Base-by-base conservation (phyloP, 1,284 basidiomycete species). In the Cerrena zonata region DNA sequence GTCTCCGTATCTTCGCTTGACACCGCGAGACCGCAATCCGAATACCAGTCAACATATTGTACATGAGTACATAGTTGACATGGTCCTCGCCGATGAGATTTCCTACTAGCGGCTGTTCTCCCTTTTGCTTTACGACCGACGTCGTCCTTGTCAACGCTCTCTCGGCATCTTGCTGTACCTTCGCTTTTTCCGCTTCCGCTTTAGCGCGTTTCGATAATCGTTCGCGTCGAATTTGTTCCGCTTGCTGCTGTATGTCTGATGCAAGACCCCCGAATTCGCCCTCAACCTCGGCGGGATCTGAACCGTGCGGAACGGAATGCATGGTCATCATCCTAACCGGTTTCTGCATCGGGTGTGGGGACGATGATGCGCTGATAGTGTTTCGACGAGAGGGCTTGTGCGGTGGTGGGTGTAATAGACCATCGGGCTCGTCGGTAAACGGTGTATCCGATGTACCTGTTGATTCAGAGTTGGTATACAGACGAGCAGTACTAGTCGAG, bases 11-110 rank as follows among this genome's bases (percentile, higher is more conserved):
- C 74, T 98, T 99, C 45, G 94, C 95, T 67, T 96, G 92, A 73
- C 91, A 97, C 57, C 95, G 77, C 43, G 95, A 98, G 4, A 91
- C 92, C 45, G 89, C 94, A 59, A 94, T 94, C 27, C 95, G 85
- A 57, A 99, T 98, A 4, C 95, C 95, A 2, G 95, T 99, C 61
- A 99, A 78, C 95, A 99, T 99, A 75, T 99, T 98, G 75, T 98
- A 99, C 95, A 98, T 98, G 63, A 99, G 75, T 53, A 98, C 91
- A 62, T 98, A 99, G 73, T 99, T 99, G 68, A 88, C 94, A 69
- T 99, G 95, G 59, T 86, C 95, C 66, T 98, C 94, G 36, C 91
- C 91, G 56, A 99, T 97, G 58, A 98, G 69, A 66, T 98, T 98
- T 7, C 95, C 95, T 0, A 98, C 91, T 11, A 96, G 71, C 11